phyloP scores from a whole-genome alignment of 768 basidiomycete genomes.

The Kondoa subrosea region DNA sequence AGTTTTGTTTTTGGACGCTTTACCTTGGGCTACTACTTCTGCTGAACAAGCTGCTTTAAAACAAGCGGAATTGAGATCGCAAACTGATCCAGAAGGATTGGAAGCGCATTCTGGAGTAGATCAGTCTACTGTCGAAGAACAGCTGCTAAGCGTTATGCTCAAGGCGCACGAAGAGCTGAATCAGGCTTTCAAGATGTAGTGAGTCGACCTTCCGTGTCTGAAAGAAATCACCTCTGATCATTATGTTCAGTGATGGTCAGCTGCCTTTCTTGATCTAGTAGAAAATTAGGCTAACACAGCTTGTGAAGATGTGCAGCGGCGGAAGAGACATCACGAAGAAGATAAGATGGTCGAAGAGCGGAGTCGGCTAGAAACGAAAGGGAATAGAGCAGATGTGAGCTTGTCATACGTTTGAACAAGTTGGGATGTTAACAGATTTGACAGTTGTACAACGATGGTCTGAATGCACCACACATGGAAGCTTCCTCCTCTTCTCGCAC shows the following conservation, averaged over 20 bases:
- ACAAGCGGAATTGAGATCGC: background rate
- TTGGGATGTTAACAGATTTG: background rate
- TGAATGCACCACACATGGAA: background rate
- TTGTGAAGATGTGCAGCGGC: background rate
- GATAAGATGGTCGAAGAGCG: background rate
- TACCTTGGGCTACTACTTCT: background rate
- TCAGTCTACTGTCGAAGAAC: background rate
- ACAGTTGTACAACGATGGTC: background rate
- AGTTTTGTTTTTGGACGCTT: background rate
- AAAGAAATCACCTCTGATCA: too few species aligned
- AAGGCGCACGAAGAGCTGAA: background rate
- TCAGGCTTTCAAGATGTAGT: slow-evolving; percentile 6
- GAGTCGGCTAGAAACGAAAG: background rate
- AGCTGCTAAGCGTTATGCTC: background rate
- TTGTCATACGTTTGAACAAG: background rate
- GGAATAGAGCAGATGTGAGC: background rate
- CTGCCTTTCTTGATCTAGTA: background rate
- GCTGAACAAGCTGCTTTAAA: background rate
- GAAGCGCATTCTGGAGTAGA: background rate
- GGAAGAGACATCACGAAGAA: slow-evolving; percentile 1
- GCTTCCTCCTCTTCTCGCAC: background rate
- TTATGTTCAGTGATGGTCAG: slow-evolving; percentile 1
- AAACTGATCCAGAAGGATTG: background rate
- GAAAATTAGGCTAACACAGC: background rate
- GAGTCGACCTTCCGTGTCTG: background rate